A percentile compares a stretch with the other conserved stretches of the same genome.
Conservation (phyloP, 2,329 filamentous ascomycete genomes). For the Arthrobotrys musiformis region DNA sequence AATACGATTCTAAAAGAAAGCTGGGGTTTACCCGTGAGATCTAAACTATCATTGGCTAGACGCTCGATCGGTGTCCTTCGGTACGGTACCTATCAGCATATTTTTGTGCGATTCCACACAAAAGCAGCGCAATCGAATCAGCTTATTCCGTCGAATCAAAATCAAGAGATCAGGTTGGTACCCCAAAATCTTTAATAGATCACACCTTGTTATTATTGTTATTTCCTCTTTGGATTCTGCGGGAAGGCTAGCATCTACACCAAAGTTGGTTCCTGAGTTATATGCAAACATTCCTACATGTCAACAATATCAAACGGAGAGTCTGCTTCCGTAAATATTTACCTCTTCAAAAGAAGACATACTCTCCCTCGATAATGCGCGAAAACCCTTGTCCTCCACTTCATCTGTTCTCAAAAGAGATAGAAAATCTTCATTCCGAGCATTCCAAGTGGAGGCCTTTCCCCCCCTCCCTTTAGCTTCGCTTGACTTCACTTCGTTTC, state of each 20-base stretch:
- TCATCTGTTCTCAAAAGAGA: conserved; percentile 2
- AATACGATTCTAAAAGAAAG: conserved; percentile 19
- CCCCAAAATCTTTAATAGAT: conserved; percentile 8
- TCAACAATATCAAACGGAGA: conserved; percentile 14
- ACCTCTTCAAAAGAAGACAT: conserved; percentile 4
- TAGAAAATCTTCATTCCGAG: background rate
- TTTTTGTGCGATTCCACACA: conserved; percentile 8
- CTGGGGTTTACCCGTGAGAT: conserved; percentile 47
- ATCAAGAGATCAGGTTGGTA: conserved; percentile 41
- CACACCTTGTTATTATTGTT: conserved; percentile 9
- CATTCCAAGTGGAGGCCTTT: conserved; percentile 17
- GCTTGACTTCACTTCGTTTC: conserved; percentile 10
- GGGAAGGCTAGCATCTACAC: background rate
- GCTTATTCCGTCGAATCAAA: conserved; percentile 26
- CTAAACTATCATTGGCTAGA: conserved; percentile 30
- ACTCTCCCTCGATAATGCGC: background rate
- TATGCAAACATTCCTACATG: conserved; percentile 35
- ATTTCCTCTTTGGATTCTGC: background rate
- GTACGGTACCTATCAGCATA: conserved; percentile 15
- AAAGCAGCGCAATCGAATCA: conserved; percentile 7
- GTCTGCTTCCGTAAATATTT: conserved; percentile 39
- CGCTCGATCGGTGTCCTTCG: conserved; percentile 17
- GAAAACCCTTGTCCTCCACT: conserved; percentile 12
- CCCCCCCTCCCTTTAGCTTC: conserved; percentile 6
- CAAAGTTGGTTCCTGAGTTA: conserved; percentile 38